Evolutionary conservation across 352 stramenopile genomes (phyloP), one percentile per base, ranked within the genome.

Genomic region (Aphanomyces astaci): DNA sequence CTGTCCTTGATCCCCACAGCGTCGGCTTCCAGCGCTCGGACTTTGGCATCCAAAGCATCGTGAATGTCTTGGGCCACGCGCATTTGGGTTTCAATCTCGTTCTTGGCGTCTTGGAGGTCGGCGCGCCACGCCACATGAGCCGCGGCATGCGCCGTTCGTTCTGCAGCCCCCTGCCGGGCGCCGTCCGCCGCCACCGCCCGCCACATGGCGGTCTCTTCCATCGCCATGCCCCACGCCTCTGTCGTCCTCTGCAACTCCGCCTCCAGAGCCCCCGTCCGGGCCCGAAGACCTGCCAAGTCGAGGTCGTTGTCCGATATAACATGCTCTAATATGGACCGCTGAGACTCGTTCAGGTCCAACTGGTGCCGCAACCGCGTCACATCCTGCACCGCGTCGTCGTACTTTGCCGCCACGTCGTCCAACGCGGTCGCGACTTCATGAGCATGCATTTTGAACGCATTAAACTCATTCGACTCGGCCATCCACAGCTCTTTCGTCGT

Each of bases 381-480:
- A 36, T 59, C 25, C 11, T 15, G 25, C 7, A 13, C 25, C 25
- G 33, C n/a, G 11, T 59, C 51, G 15, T 36, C 51, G n/a, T 39
- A 32, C n/a, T 59, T 59, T 4, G 51, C 30, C 13, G 30, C 33
- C 51, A 22, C 19, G 7, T 59, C 30, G 25, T 59, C 51, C 24
- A 33, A 15, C 15, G 7, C 7, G 36, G 7, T 15, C 36, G 7
- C 5, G 25, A 5, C 30, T 13, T 19, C 5, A 7, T 33, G 51
- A n/a, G 30, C 30, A 11, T 30, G 22, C 7, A 19, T 19, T 30
- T 32, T 22, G 30, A 40, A 59, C 13, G 11, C 30, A 36, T 19
- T 25, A 59, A 59, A 39, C 51, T 59, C 51, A 32, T 30, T 59
- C 25, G 51, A 59, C 30, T 59, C 30, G 22, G 30, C 51, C 25